These are phyloP conservation scores for Pascua sp. DNA, from an alignment of 1,284 basidiomycete genomes.

Conservation along the genomic window DNA sequence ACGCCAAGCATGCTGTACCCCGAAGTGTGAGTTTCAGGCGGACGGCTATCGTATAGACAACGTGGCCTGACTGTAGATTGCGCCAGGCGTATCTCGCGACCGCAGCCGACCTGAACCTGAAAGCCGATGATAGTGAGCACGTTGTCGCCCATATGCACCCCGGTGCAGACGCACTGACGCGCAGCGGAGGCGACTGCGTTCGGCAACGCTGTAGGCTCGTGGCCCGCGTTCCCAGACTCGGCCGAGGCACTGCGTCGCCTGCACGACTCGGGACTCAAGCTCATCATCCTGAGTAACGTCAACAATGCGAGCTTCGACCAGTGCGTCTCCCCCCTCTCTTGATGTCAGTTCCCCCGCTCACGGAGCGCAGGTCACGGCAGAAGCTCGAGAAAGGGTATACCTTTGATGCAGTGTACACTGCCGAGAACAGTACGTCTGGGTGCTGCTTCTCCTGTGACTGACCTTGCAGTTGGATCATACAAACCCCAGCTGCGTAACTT, in stretches of 20 bases:
- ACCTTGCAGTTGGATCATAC: conserved; percentile 27
- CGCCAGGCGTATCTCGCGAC: conserved; percentile 12
- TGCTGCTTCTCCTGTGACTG: neutral
- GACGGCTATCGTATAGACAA: no score
- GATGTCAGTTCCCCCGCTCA: no score
- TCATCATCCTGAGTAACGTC: conserved; percentile 36
- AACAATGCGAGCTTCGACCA: conserved; percentile 29
- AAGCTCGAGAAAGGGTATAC: conserved; percentile 27
- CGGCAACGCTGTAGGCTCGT: conserved; percentile 25
- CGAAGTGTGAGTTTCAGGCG: conserved; percentile 24
- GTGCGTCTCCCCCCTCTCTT: conserved; percentile 9
- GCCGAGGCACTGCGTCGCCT: conserved; percentile 26
- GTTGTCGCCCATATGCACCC: no score
- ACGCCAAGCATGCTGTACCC: conserved; percentile 29
- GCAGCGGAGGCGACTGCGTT: conserved; percentile 25
- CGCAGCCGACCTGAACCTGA: conserved; percentile 9
- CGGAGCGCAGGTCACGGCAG: conserved; percentile 9
- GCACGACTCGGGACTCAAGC: conserved; percentile 24
- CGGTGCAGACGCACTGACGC: neutral
- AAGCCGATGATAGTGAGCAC: conserved; percentile 6
- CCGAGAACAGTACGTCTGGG: conserved; percentile 29
- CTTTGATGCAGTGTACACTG: conserved; percentile 36
- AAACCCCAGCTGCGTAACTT: conserved; percentile 38
- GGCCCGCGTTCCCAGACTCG: conserved; percentile 40
- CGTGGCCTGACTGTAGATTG: conserved; percentile 10